phyloP scores from a whole-genome alignment of 2,329 filamentous ascomycete species.

The Colletotrichum agaves region DNA sequence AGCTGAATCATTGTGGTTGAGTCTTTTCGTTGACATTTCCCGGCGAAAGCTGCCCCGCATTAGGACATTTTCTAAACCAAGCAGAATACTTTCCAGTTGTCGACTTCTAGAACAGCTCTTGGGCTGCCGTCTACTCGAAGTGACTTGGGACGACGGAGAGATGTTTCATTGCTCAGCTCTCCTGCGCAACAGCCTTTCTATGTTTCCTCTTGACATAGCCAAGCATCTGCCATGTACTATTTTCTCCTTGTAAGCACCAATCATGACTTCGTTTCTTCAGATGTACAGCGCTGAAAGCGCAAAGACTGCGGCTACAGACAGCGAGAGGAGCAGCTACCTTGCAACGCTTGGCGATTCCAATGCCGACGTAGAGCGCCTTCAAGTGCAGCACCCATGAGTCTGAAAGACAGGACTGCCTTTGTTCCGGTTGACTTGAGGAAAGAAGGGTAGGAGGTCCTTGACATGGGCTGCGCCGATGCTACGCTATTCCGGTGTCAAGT shows the following conservation, averaged over 20 bases:
- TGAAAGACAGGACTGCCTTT: constrained; percentile 30
- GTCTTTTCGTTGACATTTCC: background rate
- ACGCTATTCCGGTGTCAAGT: background rate
- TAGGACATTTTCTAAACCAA: background rate
- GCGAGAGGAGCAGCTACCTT: background rate
- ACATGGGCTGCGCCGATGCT: constrained; percentile 39
- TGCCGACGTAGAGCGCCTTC: constrained; percentile 38
- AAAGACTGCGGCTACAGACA: background rate
- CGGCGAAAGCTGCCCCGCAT: background rate
- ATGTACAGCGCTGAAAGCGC: background rate
- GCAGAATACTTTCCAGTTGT: background rate
- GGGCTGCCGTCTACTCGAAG: background rate
- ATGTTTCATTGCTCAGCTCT: too few species aligned
- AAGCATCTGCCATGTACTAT: too few species aligned
- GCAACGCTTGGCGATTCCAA: constrained; percentile 19
- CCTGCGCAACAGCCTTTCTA: too few species aligned
- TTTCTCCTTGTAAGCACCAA: background rate
- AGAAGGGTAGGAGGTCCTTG: constrained; percentile 28
- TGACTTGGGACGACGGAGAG: too few species aligned
- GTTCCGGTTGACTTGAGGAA: constrained; percentile 34
- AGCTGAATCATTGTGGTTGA: background rate
- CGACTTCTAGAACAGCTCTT: background rate
- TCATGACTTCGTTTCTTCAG: background rate
- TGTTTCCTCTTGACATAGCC: too few species aligned
- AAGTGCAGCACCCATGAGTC: constrained; percentile 30